These are phyloP conservation scores for Phoma sp. DNA, from an alignment of 2,329 filamentous ascomycete species.

Conservation along the genomic window DNA sequence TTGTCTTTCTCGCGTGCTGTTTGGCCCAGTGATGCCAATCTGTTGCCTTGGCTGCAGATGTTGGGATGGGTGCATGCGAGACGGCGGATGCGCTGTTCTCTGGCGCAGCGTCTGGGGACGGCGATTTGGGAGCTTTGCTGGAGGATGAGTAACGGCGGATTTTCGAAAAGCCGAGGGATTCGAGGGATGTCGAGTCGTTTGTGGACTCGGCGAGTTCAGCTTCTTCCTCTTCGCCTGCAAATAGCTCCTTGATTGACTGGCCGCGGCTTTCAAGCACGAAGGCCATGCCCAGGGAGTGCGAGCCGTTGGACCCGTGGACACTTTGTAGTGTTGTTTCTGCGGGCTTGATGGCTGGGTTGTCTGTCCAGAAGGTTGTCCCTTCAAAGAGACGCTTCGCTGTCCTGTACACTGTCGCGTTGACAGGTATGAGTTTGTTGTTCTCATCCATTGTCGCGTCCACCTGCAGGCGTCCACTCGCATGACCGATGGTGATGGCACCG, in stretches of 20 bases:
- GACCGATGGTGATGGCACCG: conserved; percentile 49
- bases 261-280: conserved; percentile 29
- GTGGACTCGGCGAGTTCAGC: neutral
- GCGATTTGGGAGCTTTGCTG: neutral
- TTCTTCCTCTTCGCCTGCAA: conserved; percentile 8
- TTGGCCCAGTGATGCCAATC: conserved; percentile 13
- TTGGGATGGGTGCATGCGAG: too few species aligned
- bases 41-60: conserved; percentile 3
- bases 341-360: conserved; percentile 5
- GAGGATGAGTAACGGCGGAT: conserved; percentile 1
- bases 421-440: conserved; percentile 29
- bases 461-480: conserved; percentile 49
- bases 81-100: too few species aligned
- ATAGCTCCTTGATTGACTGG: conserved; percentile 14
- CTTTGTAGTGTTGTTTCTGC: neutral
- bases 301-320: conserved; percentile 13
- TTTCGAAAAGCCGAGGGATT: neutral
- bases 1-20: conserved; percentile 1
- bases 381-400: conserved; percentile 50
- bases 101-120: neutral
- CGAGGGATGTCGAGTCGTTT: neutral
- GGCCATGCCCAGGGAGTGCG: conserved; percentile 33
- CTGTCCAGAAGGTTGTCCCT: conserved; percentile 38
- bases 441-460: conserved; percentile 45
- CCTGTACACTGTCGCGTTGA: conserved; percentile 45